Evolutionary conservation across 495 filamentous ascomycete species (phyloP), one percentile per base, ranked within the genome.

Genomic region (Acidomyces sp.): DNA sequence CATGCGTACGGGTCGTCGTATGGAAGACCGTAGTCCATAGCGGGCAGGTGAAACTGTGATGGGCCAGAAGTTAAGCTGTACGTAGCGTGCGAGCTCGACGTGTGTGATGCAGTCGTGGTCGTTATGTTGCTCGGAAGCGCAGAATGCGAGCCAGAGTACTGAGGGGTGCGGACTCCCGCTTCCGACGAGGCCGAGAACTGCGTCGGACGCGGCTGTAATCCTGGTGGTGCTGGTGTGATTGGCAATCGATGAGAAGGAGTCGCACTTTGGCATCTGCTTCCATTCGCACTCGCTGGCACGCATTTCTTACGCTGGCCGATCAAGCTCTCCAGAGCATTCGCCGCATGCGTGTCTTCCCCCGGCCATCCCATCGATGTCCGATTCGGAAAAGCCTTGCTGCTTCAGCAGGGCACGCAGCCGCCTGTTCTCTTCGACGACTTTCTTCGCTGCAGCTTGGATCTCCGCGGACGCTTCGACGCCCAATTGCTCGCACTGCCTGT

Each of bases 351-450:
- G 26, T 41, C 46, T 16, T 35, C 36, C 2, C 41, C 38, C 27
- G 27, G 52, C 24, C 19, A 42, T 43, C 5, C 43, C 45, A 41
- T 67, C 58, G 27, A 72, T 59, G 27, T 63, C 67, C 3, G 54
- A 48, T 11, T 69, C 69, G 10, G 52, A 38, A 27, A 72, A 55
- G 4, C 68, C 68, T 17, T 57, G 52, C 22, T 53, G 55, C 31
- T 52, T 49, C 16, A 77, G 53, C 31, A 80, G 55, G 12, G 53
- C 58, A 16, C 75, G 59, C 25, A 82, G 57, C 31, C 64, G 62
- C 26, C 55, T 60, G 56, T 83, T 84, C 53, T 85, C 77, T 32
- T 71, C 70, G 9, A 66, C 61, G 17, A 85, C 79, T 31, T 57
- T 65, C 42, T 73, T 58, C 7, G 78, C 80, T 1, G 75, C 77